Percentiles rank a stretch among this genome's conserved stretches.
Evolutionary conservation across 2,329 filamentous ascomycete genomes (phyloP).

Genomic region (Salinomyces thailandicus): DNA sequence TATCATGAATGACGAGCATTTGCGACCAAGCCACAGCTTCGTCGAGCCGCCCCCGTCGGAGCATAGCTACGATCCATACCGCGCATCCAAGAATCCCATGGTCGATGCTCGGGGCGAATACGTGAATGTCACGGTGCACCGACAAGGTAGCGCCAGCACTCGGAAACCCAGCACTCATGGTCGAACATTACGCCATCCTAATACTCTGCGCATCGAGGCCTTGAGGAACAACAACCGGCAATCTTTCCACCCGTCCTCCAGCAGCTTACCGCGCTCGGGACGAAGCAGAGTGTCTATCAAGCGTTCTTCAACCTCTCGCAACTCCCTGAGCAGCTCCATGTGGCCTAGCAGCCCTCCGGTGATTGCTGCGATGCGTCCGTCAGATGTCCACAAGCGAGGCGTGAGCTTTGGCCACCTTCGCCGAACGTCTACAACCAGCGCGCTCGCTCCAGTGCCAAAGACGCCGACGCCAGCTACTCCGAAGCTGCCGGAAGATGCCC

Average conservation of each 20-base stretch:
- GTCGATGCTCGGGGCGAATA: slow-evolving; percentile 44
- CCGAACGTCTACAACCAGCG: slow-evolving; percentile 33
- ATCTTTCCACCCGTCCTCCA: slow-evolving; percentile 23
- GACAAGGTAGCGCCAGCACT: slow-evolving; percentile 31
- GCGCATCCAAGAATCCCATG: slow-evolving; percentile 52
- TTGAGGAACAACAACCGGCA: slow-evolving; percentile 22
- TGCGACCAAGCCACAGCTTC: slow-evolving; percentile 38
- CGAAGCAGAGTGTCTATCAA: slow-evolving; percentile 25
- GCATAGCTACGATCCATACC: slow-evolving; percentile 75
- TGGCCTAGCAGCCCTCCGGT: slow-evolving; percentile 40
- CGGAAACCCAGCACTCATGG: slow-evolving; percentile 24
- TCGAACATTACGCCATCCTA: slow-evolving; percentile 31
- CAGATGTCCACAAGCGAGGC: slow-evolving; percentile 46
- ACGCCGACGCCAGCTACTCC: slow-evolving; percentile 16
- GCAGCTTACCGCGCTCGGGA: slow-evolving; percentile 23
- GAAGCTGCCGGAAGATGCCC: slow-evolving; percentile 15
- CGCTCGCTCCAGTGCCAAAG: slow-evolving; percentile 26
- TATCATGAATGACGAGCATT: slow-evolving; percentile 45
- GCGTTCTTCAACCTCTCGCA: slow-evolving; percentile 26
- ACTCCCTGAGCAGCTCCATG: slow-evolving; percentile 37
- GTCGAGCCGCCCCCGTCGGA: slow-evolving; percentile 41
- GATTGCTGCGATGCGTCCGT: slow-evolving; percentile 35
- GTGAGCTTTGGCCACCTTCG: slow-evolving; percentile 53
- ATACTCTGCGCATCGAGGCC: slow-evolving; percentile 32
- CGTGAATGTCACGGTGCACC: slow-evolving; percentile 59